Evolutionary conservation across 2,329 filamentous ascomycete genomes (phyloP), one percentile per base, ranked within the genome.

Genomic region (Claviceps sp.): DNA sequence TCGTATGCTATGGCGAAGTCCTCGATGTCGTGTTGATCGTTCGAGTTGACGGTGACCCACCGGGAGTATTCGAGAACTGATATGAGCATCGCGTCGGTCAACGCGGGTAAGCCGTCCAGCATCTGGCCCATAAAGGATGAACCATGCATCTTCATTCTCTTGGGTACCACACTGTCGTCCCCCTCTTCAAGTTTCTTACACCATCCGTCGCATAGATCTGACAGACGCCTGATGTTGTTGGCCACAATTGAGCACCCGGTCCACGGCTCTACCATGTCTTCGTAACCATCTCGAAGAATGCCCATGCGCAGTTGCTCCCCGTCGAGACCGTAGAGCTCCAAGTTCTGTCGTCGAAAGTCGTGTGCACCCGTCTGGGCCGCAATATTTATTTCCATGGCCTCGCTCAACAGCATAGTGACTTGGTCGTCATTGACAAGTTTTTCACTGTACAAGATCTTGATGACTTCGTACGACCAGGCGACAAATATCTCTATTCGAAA

Each of bases 221-320:
- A 70, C 16, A 83, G 72, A 18, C 79, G 78, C 61, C 79, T 78
- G 13, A 74, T 61, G 55, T 82, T 83, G 63, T 82, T 82, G 49
- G 80, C 76, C 52, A 82, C 71, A 56, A 75, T 79, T 44, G 71
- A 67, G 57, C 78, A 81, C 16, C 87, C 89, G 0, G 90, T 96
- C 93, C 93, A 98, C 45, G 90, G 86, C 54, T 87, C 82, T 0
- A 85, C 79, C 8, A 96, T 73, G 11, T 76, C 79, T 20, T 82
- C 76, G 61, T 88, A 90, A 45, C 79, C 78, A 16, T 75, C 70
- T 2, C 71, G 69, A 9, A 87, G 67, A 24, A 88, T 77, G 6
- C 84, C 84, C 57, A 84, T 72, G 48, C 81, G 73, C 37, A 93
- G 66, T 50, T 78, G 70, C 56, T 89, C 85, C 16, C 77, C 70